Base-by-base conservation (phyloP, 2,329 filamentous ascomycete genomes). In the Cercospora berteroae region DNA sequence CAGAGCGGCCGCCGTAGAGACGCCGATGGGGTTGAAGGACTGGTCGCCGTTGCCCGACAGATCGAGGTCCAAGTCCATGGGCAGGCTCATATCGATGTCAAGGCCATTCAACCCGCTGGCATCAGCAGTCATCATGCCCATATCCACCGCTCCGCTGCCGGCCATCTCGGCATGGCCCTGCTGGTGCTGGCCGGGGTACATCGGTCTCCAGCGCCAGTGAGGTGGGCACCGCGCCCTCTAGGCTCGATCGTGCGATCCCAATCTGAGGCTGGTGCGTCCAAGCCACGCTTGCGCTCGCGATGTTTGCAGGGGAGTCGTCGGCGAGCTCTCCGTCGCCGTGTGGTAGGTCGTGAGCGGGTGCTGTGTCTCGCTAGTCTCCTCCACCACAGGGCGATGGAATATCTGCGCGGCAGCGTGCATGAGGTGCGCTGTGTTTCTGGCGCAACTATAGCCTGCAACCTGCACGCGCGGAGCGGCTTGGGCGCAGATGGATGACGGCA, bases 1-100 rank as follows among this genome's bases (percentile, higher is more conserved):
- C 71, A 75, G 66, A 39, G 65, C 58, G 25, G 67, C 69, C 23
- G 70, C 68, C 36, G 71, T 67, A 36, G 68, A 55, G 55, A 67
- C 63, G 61, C 69, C 67, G 62, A 73, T 70, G 64, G 73, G 72
- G 57, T 67, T 72, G 70, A 72, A 75, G 55, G 70, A 65, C 44
- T 68, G 65, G 66, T 72, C 63, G 74, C 62, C 67, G 68, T 70
- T 67, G 48, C 62, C 68, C 23, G 67, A 66, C 42, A 72, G 66
- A 56, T 71, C 73, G 67, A 76, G 75, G 69, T 83, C 81, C 68
- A 85, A 76, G 71, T 82, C 82, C 79, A 83, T 81, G 65, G 79
- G 77, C 72, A 84, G 76, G 72, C 81, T 79, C 73, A 81, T 79
- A 70, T 82, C 79, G 67, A 83, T 77, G 73, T 84, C 80, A 63